Percentiles rank a stretch among this genome's conserved stretches.
Evolutionary conservation across 2,329 filamentous ascomycete species (phyloP).

Genomic region (Aspergillus sp.): DNA sequence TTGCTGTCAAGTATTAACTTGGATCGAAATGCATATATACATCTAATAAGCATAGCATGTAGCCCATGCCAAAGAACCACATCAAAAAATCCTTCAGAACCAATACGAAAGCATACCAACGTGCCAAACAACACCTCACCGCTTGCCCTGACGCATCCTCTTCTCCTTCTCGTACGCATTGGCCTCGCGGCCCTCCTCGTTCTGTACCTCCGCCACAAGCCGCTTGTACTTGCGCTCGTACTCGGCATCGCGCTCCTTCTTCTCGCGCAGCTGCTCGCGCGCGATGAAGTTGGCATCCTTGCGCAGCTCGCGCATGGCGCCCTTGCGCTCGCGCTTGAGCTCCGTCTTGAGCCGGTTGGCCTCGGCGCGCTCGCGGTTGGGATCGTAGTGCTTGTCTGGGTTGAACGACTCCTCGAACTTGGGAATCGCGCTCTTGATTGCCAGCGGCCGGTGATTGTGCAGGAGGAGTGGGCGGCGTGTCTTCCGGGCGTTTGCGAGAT

Average conservation of each 20-base stretch:
- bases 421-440: constrained; percentile 83
- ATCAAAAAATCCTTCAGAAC: not conserved
- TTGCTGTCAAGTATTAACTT: not conserved
- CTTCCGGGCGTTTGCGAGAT: constrained; percentile 59
- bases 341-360: constrained; percentile 80
- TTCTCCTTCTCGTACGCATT: constrained; percentile 91
- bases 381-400: constrained; percentile 95
- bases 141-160: constrained; percentile 66
- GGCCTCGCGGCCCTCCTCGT: constrained; percentile 79
- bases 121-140: constrained; percentile 25
- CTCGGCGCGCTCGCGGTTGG: constrained; percentile 84
- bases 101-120: not conserved
- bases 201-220: constrained; percentile 91
- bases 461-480: constrained; percentile 76
- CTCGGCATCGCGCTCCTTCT: constrained; percentile 87
- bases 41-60: not conserved
- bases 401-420: constrained; percentile 97
- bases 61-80: not conserved
- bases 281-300: constrained; percentile 96
- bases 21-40: not conserved
- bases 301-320: constrained; percentile 85
- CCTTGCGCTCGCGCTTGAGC: constrained; percentile 94
- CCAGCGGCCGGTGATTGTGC: constrained; percentile 82
- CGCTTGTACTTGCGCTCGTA: constrained; percentile 97
- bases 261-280: constrained; percentile 81